Evolutionary conservation across 257 asterid species (phyloP), one percentile per base, ranked within the genome.

Genomic region (Fraxinus excelsior): DNA sequence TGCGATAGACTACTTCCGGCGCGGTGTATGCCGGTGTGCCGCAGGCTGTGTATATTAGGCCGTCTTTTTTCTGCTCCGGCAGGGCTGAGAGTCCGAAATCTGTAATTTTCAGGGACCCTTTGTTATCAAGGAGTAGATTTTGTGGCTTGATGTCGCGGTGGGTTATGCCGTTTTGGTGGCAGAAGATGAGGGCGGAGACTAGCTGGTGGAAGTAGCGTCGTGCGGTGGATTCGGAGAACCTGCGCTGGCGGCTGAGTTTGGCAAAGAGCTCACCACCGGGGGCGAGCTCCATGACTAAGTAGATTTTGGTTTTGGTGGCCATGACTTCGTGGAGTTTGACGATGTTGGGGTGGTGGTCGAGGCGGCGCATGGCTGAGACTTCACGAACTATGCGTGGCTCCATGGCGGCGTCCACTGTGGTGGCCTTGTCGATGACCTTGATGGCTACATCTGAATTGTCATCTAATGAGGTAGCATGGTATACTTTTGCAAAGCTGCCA

Each of bases 21-120:
- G 99, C 99, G 42, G 96, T 88, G 82, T 90, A 94, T 1, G 97
- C 96, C 71, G 99, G 99, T 14, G 99, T 94, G 0, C 99, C 99
- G 53, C 99, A 94, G 3, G 96, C 88, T 0, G 99, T 94, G 78
- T 87, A 86, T 9, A 94, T 79, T 6, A 92, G 85, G 12, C 96
- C 96, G 10, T 91, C 87, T 0, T 71, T 76, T 8, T 89, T 81
- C 80, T 87, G 97, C 31, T 94, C 97, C 1, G 97, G 86, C n/a
- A 94, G 84, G 8, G 97, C 97, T 12, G 99, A 94, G 40, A 94
- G 97, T 0, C 98, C 98, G 62, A 94, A 94, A 70, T 94, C 98
- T 12, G 97, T 85, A 62, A 94, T 83, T 32, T 92, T 92, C 1
- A 94, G 76, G 13, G 28, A 79, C n/a, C 96, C 97, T 8, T 88